Percentiles rank a stretch among this genome's conserved stretches.
Conservation (phyloP, 345 rosid genomes). For the Sonneratia caseolaris region DNA sequence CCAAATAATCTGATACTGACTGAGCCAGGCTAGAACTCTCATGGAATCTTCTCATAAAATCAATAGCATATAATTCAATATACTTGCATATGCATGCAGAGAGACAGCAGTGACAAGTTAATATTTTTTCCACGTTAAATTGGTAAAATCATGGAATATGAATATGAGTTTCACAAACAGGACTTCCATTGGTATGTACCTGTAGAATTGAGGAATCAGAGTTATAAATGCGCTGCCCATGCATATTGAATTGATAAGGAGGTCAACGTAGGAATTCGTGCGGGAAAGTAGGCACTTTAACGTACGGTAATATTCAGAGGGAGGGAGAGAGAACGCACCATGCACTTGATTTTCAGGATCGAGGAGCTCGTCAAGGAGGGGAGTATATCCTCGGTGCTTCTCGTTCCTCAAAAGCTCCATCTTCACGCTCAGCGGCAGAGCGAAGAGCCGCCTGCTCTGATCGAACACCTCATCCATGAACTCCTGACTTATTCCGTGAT, state of each 20-base stretch:
- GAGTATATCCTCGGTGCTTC: conserved; percentile 70
- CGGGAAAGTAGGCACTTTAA: neutral
- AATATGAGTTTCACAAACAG: too few species aligned
- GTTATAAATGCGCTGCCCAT: neutral
- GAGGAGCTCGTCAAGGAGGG: conserved; percentile 51
- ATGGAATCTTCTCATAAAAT: too few species aligned
- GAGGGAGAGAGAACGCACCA: conserved; percentile 23
- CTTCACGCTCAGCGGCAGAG: conserved; percentile 46
- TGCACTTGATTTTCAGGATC: conserved; percentile 59
- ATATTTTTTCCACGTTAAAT: neutral
- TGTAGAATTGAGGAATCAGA: neutral
- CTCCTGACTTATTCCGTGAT: conserved; percentile 65
- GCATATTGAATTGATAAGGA: too few species aligned
- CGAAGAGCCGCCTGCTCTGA: conserved; percentile 52
- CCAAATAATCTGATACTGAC: too few species aligned
- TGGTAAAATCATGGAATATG: too few species aligned
- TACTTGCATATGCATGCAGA: too few species aligned
- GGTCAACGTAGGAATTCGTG: too few species aligned
- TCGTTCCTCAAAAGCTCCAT: conserved; percentile 63
- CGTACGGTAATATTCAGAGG: neutral
- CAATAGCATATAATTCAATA: too few species aligned
- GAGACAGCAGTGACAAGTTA: neutral
- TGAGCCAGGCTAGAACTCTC: too few species aligned
- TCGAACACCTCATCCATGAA: conserved; percentile 52
- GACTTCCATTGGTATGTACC: neutral